A percentile compares a stretch with the other conserved stretches of the same genome.
Evolutionary conservation across 805 yeast species (phyloP).

Genomic region (Candida orba): DNA sequence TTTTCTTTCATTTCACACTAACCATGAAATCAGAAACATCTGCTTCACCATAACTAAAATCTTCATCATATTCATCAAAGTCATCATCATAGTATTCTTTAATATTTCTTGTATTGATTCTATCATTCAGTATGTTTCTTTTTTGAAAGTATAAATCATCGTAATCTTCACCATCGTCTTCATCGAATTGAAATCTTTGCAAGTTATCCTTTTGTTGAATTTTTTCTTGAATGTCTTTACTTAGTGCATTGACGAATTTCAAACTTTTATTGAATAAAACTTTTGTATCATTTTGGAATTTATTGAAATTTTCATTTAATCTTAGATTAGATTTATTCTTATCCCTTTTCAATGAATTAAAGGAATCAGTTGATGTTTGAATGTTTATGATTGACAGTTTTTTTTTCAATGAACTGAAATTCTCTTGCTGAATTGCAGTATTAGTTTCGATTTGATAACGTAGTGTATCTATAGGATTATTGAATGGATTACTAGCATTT

Average conservation of each 20-base stretch:
- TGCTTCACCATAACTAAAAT: conserved; percentile 22
- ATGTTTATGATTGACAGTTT: conserved; percentile 18
- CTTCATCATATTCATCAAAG: conserved; percentile 15
- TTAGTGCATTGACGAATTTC: conserved; percentile 17
- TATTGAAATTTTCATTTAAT: conserved; percentile 14
- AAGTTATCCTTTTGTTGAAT: conserved; percentile 15
- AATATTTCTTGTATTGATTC: background rate
- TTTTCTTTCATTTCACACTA: conserved; percentile 17
- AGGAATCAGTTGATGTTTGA: conserved; percentile 5
- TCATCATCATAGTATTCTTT: conserved; percentile 2
- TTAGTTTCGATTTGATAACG: conserved; percentile 7
- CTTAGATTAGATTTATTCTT: conserved; percentile 1
- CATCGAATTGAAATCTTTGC: conserved; percentile 1
- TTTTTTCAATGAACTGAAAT: conserved; percentile 16
- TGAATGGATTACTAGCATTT: conserved; percentile 1
- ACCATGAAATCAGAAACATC: conserved; percentile 21
- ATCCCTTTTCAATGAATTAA: conserved; percentile 2
- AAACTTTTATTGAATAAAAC: conserved; percentile 15
- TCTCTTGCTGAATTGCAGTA: conserved; percentile 8
- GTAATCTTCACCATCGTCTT: conserved; percentile 2
- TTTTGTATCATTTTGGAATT: conserved; percentile 20
- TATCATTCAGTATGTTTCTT: background rate
- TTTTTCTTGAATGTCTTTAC: conserved; percentile 25
- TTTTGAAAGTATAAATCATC: background rate
- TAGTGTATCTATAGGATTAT: conserved; percentile 11